Percentiles rank a stretch among this genome's conserved stretches.
phyloP scores from a whole-genome alignment of 371 early-diverging fungal genomes.

The Zopfochytrium polystomum region DNA sequence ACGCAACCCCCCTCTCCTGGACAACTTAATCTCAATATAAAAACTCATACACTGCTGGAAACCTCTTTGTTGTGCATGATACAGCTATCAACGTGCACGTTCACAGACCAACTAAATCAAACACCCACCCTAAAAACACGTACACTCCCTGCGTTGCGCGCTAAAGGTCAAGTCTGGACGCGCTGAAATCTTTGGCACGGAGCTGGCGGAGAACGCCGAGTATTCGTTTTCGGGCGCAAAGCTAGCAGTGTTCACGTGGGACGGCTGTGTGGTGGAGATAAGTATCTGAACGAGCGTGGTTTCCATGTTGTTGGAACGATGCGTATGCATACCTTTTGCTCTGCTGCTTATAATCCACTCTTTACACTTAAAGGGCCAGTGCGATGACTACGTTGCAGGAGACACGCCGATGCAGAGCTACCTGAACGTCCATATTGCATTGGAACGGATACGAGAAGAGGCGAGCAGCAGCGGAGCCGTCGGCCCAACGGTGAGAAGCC shows the following conservation, averaged over 20 bases:
- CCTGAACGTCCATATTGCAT: constrained; percentile 80
- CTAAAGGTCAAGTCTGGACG: constrained; percentile 70
- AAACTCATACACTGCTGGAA: too few species aligned
- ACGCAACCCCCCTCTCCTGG: too few species aligned
- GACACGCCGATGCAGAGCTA: constrained; percentile 93
- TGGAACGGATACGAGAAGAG: constrained; percentile 71
- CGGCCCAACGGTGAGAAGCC: constrained; percentile 70
- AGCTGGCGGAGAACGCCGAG: constrained; percentile 69
- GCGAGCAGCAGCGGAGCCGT: constrained; percentile 43
- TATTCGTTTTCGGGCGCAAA: constrained; percentile 81
- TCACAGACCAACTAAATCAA: too few species aligned
- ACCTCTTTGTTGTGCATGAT: too few species aligned
- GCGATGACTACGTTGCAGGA: constrained; percentile 78
- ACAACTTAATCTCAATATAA: too few species aligned
- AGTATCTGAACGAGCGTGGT: too few species aligned
- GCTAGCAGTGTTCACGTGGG: constrained; percentile 91
- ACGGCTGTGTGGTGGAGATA: constrained; percentile 78
- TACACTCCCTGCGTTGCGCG: not conserved
- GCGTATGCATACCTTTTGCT: not conserved
- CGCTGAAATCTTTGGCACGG: constrained; percentile 86
- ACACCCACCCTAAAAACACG: too few species aligned
- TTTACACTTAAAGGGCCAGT: constrained; percentile 60
- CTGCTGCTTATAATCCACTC: not conserved
- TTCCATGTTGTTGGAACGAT: constrained; percentile 24
- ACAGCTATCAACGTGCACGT: too few species aligned